Base-by-base conservation (phyloP, 768 basidiomycete species). In the Hypsizygus marmoreus region DNA sequence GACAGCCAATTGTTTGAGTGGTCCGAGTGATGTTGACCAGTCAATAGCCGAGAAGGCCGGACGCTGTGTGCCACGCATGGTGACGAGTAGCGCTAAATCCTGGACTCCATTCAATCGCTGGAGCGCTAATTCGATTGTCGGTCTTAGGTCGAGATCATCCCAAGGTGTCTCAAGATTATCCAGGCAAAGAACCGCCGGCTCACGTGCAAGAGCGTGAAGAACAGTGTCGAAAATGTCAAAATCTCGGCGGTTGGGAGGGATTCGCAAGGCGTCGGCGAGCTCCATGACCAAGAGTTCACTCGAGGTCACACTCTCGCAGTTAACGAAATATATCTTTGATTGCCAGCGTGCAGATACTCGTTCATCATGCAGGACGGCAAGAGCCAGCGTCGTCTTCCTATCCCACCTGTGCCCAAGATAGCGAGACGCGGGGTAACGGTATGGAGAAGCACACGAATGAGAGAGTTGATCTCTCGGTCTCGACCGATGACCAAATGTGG, bases 311-410 rank as follows among this genome's bases (percentile, higher is more conserved):
- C 37, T 38, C 26, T 50, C 49, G 36, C 43, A 50, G 23, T 42
- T 40, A 24, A 50, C 43, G 28, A 50, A 50, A 25, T 40, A 50
- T 13, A 36, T 19, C 11, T 14, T 24, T 28, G 43, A 16, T 14
- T 3, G 20, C 33, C 23, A 17, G 16, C 17, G 2, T 44, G 42
- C 20, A 4, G 9, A 20, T 10, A 14, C 8, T 45, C 29, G 34
- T 44, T n/a, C n/a, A n/a, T n/a, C n/a, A n/a, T n/a, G 42, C 14
- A 50, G 22, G n/a, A 32, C 30, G 16, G 22, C 17, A 20, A 43
- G 43, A 6, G 49, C 43, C 12, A 50, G 31, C 22, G 43, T 26
- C 12, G 42, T 49, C 26, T 49, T 49, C 47, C 47, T 8, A 49
- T 43, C 23, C 42, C 42, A 26, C 47, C n/a, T n/a, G n/a, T n/a